Base-by-base conservation (phyloP, 2,329 filamentous ascomycete genomes). In the Ophiostoma sp. region DNA sequence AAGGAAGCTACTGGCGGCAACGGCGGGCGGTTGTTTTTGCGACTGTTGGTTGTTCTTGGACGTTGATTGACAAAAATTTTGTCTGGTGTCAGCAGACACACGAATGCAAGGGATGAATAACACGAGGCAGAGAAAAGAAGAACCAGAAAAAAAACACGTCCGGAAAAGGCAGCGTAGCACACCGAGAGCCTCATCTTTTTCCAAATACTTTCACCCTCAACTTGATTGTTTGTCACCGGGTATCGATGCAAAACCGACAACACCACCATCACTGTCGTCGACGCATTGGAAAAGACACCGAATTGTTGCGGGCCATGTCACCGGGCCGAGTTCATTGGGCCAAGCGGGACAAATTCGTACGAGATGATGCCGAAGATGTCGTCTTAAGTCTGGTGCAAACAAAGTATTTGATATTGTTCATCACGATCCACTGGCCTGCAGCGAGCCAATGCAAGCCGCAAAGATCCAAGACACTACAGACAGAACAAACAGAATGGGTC, bases 1-100 rank as follows among this genome's bases (percentile, higher is more conserved):
- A 64, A 45, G n/a, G 9, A 45, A 25, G 36, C 61, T 42, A 64
- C 61, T 64, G 61, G 36, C 61, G 61, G 61, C 61, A 64, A 17
- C 36, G 36, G 61, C 61, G 36, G 33, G 61, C 36, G 8, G 55
- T 64, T 45, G 22, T 45, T 28, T 36, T 15, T 7, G n/a, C 17
- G 36, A 17, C 33, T 63, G 59, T 39, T 22, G 50, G 50, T 22
- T 55, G 15, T 48, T 48, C 12, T 48, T 48, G 15, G 5, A 48
- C 11, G 39, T 42, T 12, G n/a, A 42, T 12, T 12, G 0, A 12
- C 6, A 42, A 17, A 48, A 48, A 48, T 48, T 8, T 4, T n/a
- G 57, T 61, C 31, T 8, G 57, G 3, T 64, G 61, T 64, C 61
- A 64, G 28, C 36, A 45, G 61, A 12, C 61, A 42, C 36, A 42